Evolutionary conservation across 2,329 filamentous ascomycete genomes (phyloP).

Genomic region (Scedosporium apiospermum): DNA sequence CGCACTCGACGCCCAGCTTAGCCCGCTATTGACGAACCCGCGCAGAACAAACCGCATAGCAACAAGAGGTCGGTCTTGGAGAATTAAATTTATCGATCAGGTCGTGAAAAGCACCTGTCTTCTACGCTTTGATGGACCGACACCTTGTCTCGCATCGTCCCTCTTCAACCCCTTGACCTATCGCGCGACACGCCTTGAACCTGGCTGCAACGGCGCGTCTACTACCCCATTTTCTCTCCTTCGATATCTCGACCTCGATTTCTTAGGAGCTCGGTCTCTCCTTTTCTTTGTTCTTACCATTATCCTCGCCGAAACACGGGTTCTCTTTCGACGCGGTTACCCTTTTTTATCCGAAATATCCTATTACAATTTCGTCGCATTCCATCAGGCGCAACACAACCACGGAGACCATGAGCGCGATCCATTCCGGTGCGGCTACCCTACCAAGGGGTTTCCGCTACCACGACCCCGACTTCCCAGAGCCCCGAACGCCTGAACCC

Average conservation of each 20-base stretch:
- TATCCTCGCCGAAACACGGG: not conserved
- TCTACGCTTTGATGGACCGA: not conserved
- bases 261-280: too few species aligned
- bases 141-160: not conserved
- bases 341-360: not conserved
- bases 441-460: slow-evolving; percentile 33
- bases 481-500: slow-evolving; percentile 45
- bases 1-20: not conserved
- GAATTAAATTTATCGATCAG: not conserved
- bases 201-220: not conserved
- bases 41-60: not conserved
- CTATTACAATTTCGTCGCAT: not conserved
- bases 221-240: not conserved
- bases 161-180: not conserved
- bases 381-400: not conserved
- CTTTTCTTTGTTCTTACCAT: too few species aligned
- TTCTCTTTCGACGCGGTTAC: not conserved
- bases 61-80: not conserved
- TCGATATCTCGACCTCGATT: not conserved
- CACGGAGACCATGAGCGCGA: slow-evolving; percentile 29
- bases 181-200: not conserved
- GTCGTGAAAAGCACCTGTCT: not conserved
- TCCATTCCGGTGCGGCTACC: slow-evolving; percentile 33
- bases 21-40: not conserved
- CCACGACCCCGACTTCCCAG: slow-evolving; percentile 21